Evolutionary conservation across 1,284 basidiomycete species (phyloP).

Genomic region (Leccinum huronense): DNA sequence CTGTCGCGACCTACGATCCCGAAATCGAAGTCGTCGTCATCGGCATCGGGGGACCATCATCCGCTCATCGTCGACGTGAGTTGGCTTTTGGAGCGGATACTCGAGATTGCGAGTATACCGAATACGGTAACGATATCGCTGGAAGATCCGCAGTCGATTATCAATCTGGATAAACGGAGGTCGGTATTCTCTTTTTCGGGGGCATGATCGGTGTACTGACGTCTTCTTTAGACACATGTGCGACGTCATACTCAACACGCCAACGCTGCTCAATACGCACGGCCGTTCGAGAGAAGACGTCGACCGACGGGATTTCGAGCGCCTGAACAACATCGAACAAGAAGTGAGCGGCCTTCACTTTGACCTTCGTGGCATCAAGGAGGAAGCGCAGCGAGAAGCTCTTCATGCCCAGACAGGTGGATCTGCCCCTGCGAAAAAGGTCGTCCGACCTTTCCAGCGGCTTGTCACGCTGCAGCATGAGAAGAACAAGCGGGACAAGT

Average conservation of each 20-base stretch:
- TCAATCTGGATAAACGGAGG: constrained; percentile 82
- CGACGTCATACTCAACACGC: constrained; percentile 57
- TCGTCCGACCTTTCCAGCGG: constrained; percentile 65
- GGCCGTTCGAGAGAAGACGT: constrained; percentile 51
- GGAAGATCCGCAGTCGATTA: constrained; percentile 53
- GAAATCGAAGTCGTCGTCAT: constrained; percentile 29
- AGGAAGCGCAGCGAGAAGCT: constrained; percentile 68
- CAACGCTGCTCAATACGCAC: constrained; percentile 43
- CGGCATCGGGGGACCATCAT: constrained; percentile 34
- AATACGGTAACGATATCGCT: constrained; percentile 61
- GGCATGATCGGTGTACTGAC: constrained; percentile 10
- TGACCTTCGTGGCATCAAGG: constrained; percentile 66
- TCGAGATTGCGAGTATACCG: constrained; percentile 71
- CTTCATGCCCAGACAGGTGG: constrained; percentile 41
- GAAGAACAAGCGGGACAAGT: constrained; percentile 73
- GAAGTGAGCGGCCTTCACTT: constrained; percentile 58
- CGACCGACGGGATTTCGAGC: constrained; percentile 66
- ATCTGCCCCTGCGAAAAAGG: constrained; percentile 48
- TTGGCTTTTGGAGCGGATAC: constrained; percentile 75
- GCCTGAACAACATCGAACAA: constrained; percentile 69
- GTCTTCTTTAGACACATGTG: constrained; percentile 53
- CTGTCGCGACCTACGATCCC: constrained; percentile 50
- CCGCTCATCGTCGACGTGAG: constrained; percentile 70
- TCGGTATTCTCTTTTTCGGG: constrained; percentile 32
- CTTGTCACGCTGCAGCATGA: constrained; percentile 65